These are phyloP conservation scores for Paramecium octaurelia DNA, from an alignment of 73 alveolate genomes.

Conservation along the genomic window DNA sequence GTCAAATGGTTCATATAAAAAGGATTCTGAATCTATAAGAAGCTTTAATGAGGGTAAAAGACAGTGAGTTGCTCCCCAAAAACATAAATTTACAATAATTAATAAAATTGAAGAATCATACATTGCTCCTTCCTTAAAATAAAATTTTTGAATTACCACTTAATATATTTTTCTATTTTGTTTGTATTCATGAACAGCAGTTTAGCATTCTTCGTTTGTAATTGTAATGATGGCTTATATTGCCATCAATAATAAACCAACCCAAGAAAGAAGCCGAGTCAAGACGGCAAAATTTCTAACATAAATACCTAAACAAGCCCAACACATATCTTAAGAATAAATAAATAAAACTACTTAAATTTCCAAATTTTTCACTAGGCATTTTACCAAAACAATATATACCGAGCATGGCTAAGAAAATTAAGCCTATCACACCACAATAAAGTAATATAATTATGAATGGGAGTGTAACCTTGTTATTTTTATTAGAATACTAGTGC, in stretches of 20 bases:
- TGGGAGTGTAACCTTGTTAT: neutral
- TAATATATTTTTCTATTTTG: neutral
- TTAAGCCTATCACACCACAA: neutral
- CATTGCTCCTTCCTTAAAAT: slow-evolving; percentile 38
- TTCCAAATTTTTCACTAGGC: slow-evolving; percentile 37
- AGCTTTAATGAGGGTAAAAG: neutral
- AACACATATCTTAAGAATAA: neutral
- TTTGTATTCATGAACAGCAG: neutral
- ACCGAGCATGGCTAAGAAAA: neutral
- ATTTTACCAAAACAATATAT: slow-evolving; percentile 14
- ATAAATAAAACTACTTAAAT: neutral
- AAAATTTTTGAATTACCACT: neutral
- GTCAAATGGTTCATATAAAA: slow-evolving; percentile 15
- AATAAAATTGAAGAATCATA: neutral
- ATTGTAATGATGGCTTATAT: neutral
- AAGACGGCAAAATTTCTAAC: neutral
- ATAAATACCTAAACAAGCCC: slow-evolving; percentile 34
- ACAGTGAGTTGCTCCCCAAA: slow-evolving; percentile 44
- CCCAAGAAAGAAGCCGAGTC: neutral
- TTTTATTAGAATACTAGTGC: neutral
- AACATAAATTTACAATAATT: neutral
- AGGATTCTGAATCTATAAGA: neutral
- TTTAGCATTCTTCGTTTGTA: neutral
- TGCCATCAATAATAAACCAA: neutral
- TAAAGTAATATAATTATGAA: neutral